phyloP scores from a whole-genome alignment of 164 flowering plant genomes.

The Chimonanthus praecox region DNA sequence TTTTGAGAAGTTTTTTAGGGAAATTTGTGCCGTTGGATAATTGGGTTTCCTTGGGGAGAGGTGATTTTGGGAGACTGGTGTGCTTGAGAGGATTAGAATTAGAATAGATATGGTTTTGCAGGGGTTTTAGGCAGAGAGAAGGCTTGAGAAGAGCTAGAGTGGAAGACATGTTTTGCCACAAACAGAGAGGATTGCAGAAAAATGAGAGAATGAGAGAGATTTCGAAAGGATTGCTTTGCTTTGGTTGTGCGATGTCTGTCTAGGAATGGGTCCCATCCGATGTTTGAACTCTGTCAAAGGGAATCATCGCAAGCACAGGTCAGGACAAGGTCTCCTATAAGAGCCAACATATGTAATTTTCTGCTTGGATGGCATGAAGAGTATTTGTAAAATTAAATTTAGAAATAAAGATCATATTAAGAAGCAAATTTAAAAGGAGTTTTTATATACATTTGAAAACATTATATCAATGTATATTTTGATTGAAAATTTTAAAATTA shows the following conservation, averaged over 20 bases:
- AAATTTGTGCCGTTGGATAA: slow-evolving; percentile 1
- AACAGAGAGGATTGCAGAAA: background rate
- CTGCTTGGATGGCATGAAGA: no score
- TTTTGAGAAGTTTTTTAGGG: slow-evolving; percentile 16
- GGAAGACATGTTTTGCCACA: slow-evolving; percentile 30
- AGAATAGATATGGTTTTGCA: slow-evolving; percentile 7
- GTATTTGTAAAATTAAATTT: no score
- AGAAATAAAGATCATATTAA: no score
- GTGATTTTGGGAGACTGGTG: slow-evolving; percentile 8
- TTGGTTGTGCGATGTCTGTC: background rate
- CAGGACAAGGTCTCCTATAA: no score
- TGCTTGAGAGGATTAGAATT: slow-evolving; percentile 16
- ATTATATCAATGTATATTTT: no score
- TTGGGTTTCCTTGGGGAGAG: slow-evolving; percentile 7
- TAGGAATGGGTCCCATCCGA: background rate
- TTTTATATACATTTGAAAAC: no score
- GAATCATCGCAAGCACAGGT: no score
- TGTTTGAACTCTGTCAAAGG: no score
- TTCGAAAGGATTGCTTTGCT: background rate
- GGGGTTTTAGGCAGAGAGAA: slow-evolving; percentile 11
- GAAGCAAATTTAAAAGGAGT: no score
- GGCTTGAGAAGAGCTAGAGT: slow-evolving; percentile 34
- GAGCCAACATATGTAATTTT: no score
- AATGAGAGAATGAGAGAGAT: background rate
- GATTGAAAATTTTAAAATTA: no score